Percentiles rank a stretch among this genome's conserved stretches.
phyloP scores from a whole-genome alignment of 495 filamentous ascomycete genomes.

The Stereocaulon alpinum region DNA sequence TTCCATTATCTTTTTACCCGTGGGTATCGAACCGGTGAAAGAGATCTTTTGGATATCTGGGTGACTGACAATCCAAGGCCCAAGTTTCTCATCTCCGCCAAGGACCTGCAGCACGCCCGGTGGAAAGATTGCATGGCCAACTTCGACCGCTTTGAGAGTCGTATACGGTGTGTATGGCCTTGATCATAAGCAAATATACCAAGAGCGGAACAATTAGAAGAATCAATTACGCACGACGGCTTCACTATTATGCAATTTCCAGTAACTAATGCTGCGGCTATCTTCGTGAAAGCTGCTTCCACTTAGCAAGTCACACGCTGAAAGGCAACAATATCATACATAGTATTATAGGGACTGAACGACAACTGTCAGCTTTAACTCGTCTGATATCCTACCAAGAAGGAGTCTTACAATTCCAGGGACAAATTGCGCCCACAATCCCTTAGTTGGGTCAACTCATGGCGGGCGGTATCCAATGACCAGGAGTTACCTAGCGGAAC shows the following conservation, averaged over 20 bases:
- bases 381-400: too few species aligned
- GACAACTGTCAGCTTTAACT: not conserved
- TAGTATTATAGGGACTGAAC: constrained; percentile 39
- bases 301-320: not conserved
- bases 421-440: constrained; percentile 39
- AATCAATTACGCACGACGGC: constrained; percentile 25
- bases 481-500: constrained; percentile 34
- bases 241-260: constrained; percentile 57
- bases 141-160: constrained; percentile 51
- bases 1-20: constrained; percentile 54
- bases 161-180: constrained; percentile 57
- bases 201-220: too few species aligned
- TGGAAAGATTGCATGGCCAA: constrained; percentile 50
- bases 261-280: constrained; percentile 46
- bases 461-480: not conserved
- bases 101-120: constrained; percentile 59
- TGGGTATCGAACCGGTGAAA: constrained; percentile 57
- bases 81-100: constrained; percentile 56
- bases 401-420: constrained; percentile 43
- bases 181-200: not conserved
- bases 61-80: constrained; percentile 36
- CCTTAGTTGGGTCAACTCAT: not conserved
- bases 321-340: not conserved
- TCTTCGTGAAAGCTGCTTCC: constrained; percentile 37
- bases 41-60: constrained; percentile 52